Percentiles rank a stretch among this genome's conserved stretches.
Conservation (phyloP, 2,329 filamentous ascomycete species). For the Conoideocrella luteorostrata region DNA sequence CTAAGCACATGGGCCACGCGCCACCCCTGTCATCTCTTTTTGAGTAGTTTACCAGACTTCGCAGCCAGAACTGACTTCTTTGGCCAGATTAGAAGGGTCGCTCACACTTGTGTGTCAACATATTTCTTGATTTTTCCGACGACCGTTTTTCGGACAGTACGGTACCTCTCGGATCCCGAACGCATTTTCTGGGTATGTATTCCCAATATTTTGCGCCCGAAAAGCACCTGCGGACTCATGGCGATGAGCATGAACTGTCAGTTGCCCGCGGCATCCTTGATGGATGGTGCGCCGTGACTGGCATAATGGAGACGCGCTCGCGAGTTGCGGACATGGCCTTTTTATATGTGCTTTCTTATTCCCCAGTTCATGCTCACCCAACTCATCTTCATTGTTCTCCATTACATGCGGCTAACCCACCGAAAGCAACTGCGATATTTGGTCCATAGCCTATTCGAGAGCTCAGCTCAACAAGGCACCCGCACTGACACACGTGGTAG, state of each 20-base stretch:
- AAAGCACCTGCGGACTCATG: background rate
- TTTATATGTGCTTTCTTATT: background rate
- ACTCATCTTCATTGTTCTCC: background rate
- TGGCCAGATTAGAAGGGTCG: background rate
- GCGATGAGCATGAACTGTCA: slow-evolving; percentile 7
- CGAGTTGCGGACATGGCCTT: too few species aligned
- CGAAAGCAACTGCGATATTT: background rate
- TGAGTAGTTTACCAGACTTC: background rate
- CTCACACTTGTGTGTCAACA: background rate
- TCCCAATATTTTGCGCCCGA: background rate
- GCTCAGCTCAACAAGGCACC: background rate
- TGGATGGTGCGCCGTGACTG: background rate
- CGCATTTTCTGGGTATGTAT: background rate
- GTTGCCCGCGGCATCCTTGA: background rate
- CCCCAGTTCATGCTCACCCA: background rate
- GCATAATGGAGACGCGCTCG: background rate
- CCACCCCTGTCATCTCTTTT: slow-evolving; percentile 5
- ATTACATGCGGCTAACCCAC: slow-evolving; percentile 3
- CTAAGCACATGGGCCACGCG: slow-evolving; percentile 1
- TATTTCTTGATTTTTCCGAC: background rate
- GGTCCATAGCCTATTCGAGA: background rate
- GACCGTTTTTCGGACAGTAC: background rate
- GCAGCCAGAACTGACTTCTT: slow-evolving; percentile 6
- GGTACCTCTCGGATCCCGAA: background rate
- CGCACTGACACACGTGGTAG: slow-evolving; percentile 4